Percentiles rank a stretch among this genome's conserved stretches.
Evolutionary conservation across 768 basidiomycete genomes (phyloP).

Genomic region (Coprinopsis cinerea): DNA sequence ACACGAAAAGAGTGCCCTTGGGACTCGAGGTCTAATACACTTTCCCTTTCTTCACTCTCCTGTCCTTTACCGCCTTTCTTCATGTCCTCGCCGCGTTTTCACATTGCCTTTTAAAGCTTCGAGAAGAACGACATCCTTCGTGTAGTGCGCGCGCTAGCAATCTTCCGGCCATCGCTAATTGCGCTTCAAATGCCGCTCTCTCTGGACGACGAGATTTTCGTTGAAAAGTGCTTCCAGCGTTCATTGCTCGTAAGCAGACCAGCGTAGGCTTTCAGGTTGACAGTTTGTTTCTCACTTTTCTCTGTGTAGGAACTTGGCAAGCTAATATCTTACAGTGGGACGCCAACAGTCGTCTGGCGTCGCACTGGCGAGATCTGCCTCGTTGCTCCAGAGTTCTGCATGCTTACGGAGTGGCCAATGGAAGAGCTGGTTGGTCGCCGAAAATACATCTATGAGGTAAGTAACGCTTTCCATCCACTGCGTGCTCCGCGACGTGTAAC

Average conservation of each 20-base stretch:
- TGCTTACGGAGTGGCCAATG: slow-evolving; percentile 86
- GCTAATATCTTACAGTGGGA: slow-evolving; percentile 93
- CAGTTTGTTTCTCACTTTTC: slow-evolving; percentile 10
- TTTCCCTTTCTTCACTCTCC: slow-evolving; percentile 14
- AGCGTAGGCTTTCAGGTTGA: slow-evolving; percentile 7
- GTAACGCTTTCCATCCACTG: slow-evolving; percentile 7
- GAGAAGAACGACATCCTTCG: slow-evolving; percentile 95
- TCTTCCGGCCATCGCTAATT: slow-evolving; percentile 94
- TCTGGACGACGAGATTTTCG: slow-evolving; percentile 93
- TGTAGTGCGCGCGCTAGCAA: slow-evolving; percentile 89
- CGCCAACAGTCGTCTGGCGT: slow-evolving; percentile 96
- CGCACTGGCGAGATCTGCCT: slow-evolving; percentile 97
- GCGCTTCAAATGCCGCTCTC: slow-evolving; percentile 97
- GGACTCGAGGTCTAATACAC: slow-evolving; percentile 38
- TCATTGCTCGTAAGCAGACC: slow-evolving; percentile 63
- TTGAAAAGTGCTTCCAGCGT: slow-evolving; percentile 93
- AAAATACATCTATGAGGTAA: slow-evolving; percentile 65
- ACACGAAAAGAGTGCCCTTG: slow-evolving; percentile 36
- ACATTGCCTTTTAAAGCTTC: slow-evolving; percentile 50
- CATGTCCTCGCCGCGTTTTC: slow-evolving; percentile 13
- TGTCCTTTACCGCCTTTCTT: slow-evolving; percentile 3
- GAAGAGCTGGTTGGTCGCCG: slow-evolving; percentile 66
- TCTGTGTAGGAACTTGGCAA: slow-evolving; percentile 82
- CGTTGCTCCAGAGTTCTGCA: slow-evolving; percentile 93
- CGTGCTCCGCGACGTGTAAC: background rate